These are phyloP conservation scores for Kwoniella shivajii DNA, from an alignment of 1,284 basidiomycete species.

Conservation along the genomic window DNA sequence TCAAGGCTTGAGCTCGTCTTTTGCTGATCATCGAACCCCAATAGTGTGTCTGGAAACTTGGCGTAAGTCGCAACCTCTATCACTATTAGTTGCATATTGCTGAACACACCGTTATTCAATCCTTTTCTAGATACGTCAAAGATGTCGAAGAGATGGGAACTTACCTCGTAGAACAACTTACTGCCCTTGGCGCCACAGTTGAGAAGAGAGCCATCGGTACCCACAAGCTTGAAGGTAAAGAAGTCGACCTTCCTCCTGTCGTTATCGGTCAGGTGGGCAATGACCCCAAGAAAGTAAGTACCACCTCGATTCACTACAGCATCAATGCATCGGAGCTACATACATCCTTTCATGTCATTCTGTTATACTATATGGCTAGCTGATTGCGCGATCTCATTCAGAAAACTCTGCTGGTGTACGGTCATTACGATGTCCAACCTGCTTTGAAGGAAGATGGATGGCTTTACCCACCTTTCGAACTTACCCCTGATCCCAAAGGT, in stretches of 20 bases:
- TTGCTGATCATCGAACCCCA: not conserved
- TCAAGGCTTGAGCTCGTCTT: slow-evolving; percentile 6
- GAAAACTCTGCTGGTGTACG: slow-evolving; percentile 91
- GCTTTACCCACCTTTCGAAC: slow-evolving; percentile 86
- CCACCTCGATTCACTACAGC: not conserved
- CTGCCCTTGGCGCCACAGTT: slow-evolving; percentile 72
- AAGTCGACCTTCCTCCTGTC: slow-evolving; percentile 79
- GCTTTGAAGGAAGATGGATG: slow-evolving; percentile 79
- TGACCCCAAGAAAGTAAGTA: slow-evolving; percentile 67
- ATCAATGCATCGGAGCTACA: not conserved
- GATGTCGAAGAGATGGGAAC: slow-evolving; percentile 82
- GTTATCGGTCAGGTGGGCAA: slow-evolving; percentile 82
- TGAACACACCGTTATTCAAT: slow-evolving; percentile 34
- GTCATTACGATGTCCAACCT: slow-evolving; percentile 67
- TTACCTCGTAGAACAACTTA: slow-evolving; percentile 74
- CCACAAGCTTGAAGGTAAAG: slow-evolving; percentile 75
- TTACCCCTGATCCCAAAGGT: slow-evolving; percentile 63
- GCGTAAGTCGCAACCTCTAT: slow-evolving; percentile 30
- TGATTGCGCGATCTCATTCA: slow-evolving; percentile 21
- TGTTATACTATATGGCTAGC: too few species aligned
- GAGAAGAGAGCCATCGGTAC: slow-evolving; percentile 74
- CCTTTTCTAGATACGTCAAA: slow-evolving; percentile 64
- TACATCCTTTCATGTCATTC: slow-evolving; percentile 8
- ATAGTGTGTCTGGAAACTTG: slow-evolving; percentile 55
- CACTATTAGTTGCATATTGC: not conserved